Evolutionary conservation across 208 protist genomes (phyloP), one percentile per base, ranked within the genome.

Genomic region (Acanthamoeba healyi): DNA sequence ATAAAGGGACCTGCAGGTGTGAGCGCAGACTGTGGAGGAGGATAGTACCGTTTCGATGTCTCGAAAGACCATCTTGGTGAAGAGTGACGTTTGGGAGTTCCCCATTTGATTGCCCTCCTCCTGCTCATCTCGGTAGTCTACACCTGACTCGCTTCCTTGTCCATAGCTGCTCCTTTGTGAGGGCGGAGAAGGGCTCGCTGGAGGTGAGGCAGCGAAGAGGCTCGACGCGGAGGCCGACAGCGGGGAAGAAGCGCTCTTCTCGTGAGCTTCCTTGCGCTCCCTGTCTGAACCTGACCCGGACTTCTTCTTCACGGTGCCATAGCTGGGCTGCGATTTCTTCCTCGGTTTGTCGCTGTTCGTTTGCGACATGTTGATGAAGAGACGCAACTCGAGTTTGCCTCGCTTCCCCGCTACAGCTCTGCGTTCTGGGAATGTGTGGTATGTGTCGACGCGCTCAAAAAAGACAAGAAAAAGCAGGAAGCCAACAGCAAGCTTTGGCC

Each of bases 21-120:
- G 49, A 54, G 10, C 49, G 49, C 61, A 70, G 7, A 29, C 14
- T 26, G 7, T 36, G 61, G 61, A 34, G 19, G 19, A 70, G 22
- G 19, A 24, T 36, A 36, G 7, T 86, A 58, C 77, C 2, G 77
- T 86, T n/a, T 86, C 77, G 2, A 86, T 86, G 44, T 86, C 77
- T 54, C 77, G 77, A 9, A n/a, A 86, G 6, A 86, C 77, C 77
- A 86, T 54, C 77, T 58, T 86, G 26, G 77, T 86, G 44, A 86
- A 86, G 26, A 86, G 44, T 1, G 77, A 81, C 5, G 77, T 82
- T 42, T 49, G 38, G 15, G 7, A 26, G 34, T 79, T 79, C 10
- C 15, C 15, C 58, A 79, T 14, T 15, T 40, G 22, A 32, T 34
- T 26, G 15, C 22, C 29, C n/a, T 74, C 65, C 17, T 74, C 32